Evolutionary conservation across 2,329 filamentous ascomycete genomes (phyloP).

Genomic region (Epichloe coenophiala): DNA sequence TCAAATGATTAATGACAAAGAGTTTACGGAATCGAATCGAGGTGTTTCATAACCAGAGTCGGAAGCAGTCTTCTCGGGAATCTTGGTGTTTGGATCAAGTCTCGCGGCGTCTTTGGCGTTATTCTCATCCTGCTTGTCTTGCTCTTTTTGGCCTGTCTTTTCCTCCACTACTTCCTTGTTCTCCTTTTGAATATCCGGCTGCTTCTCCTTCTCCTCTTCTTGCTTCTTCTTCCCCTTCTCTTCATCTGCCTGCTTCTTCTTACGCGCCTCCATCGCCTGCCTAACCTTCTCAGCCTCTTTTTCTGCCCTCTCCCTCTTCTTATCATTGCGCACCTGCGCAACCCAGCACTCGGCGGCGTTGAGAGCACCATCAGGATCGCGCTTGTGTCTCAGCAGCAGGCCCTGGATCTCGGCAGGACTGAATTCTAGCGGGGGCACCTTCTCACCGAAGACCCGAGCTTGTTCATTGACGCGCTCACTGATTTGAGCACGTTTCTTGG

Average conservation of each 20-base stretch:
- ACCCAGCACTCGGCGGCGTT: conserved; percentile 35
- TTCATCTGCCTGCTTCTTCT: background rate
- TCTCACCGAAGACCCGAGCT: conserved; percentile 33
- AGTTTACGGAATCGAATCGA: conserved; percentile 2
- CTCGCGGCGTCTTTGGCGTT: background rate
- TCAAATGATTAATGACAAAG: too few species aligned
- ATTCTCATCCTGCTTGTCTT: conserved; percentile 1
- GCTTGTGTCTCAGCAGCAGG: conserved; percentile 42
- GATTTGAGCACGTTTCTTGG: conserved; percentile 20
- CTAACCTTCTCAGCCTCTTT: conserved; percentile 12
- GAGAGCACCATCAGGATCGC: conserved; percentile 33
- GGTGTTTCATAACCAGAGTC: conserved; percentile 21
- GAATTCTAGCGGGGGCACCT: conserved; percentile 41
- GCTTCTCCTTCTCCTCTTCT: conserved; percentile 4
- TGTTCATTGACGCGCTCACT: conserved; percentile 29
- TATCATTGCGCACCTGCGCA: conserved; percentile 32
- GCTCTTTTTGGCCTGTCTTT: background rate
- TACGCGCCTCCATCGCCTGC: background rate
- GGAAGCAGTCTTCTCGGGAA: conserved; percentile 16
- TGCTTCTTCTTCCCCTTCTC: background rate
- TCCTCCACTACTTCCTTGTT: background rate
- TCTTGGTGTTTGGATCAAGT: background rate
- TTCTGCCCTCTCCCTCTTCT: conserved; percentile 29
- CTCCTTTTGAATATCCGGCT: background rate
- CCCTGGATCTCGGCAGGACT: conserved; percentile 49